Evolutionary conservation across 768 basidiomycete species (phyloP), one percentile per base, ranked within the genome.

Genomic region (Boletellus ananas): DNA sequence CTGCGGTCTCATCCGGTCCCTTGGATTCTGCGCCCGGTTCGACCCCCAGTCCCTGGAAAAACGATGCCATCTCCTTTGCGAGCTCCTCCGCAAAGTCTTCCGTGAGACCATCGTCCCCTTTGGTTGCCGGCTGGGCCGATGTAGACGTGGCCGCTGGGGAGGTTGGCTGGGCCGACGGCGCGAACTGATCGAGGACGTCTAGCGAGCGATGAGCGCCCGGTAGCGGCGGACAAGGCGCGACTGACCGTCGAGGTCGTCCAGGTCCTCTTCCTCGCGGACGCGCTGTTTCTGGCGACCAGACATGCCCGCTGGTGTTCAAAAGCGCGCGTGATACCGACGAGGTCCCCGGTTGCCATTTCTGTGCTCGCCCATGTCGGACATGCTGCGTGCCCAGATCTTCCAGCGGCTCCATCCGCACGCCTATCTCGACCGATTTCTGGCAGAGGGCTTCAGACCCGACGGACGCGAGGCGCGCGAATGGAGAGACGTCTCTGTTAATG

Each of bases 401-500:
- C 88, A 92, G 59, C 84, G 92, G 13, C 77, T 99, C 0, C 93
- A 97, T 60, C 95, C 96, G 2, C 79, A 80, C 29, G 79, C 83
- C 5, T 98, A 97, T 65, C 81, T 98, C 40, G 85, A 91, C 58
- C 79, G 87, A 7, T 98, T 96, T 61, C 70, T 97, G 16, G 73
- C 78, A 2, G 85, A 95, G 62, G 74, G 81, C 8, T 74, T 87
- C 49, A 70, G 96, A 47, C 90, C 94, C 0, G 94, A 97, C 64
- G 92, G 92, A 11, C 77, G 96, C 25, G 73, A 75, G n/a, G 66
- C 81, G 7, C 69, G 67, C 21, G 81, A 72, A 11, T 95, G 86
- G 83, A 74, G 95, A 50, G 82, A 87, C 44, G 77, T 90, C 20
- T 82, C 74, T 29, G 73, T 94, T 40, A 91, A 94, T 68, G 77